Evolutionary conservation across 1,139 yeast species (phyloP).

Genomic region (Williopsis jadinii): DNA sequence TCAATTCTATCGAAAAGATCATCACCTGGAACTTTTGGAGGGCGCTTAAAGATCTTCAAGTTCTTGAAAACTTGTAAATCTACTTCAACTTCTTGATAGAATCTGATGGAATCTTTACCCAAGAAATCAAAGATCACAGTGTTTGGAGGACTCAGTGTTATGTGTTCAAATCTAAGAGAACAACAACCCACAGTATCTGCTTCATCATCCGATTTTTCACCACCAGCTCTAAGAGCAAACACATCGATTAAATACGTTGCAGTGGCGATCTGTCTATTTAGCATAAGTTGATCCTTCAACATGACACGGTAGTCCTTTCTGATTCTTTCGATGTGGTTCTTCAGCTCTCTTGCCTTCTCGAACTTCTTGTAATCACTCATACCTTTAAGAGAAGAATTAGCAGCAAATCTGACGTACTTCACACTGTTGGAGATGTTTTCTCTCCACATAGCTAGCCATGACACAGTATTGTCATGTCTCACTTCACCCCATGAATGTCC

Average conservation of each 20-base stretch:
- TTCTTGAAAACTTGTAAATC: constrained; percentile 87
- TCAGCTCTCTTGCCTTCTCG: constrained; percentile 85
- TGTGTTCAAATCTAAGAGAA: constrained; percentile 84
- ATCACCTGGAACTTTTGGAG: constrained; percentile 88
- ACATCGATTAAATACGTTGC: constrained; percentile 90
- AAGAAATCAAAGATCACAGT: constrained; percentile 87
- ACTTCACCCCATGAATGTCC: constrained; percentile 93
- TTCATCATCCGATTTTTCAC: constrained; percentile 94
- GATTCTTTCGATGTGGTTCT: constrained; percentile 62
- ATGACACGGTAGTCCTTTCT: constrained; percentile 68
- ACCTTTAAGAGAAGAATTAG: constrained; percentile 86
- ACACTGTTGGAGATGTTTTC: constrained; percentile 81
- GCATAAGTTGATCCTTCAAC: constrained; percentile 71
- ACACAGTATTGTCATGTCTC: constrained; percentile 80
- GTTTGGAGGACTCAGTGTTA: constrained; percentile 79
- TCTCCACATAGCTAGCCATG: constrained; percentile 97
- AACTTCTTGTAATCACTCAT: constrained; percentile 86
- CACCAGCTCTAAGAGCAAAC: constrained; percentile 97
- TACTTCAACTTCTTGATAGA: constrained; percentile 87
- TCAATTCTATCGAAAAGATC: constrained; percentile 86
- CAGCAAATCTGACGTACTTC: constrained; percentile 89
- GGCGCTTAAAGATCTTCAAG: constrained; percentile 75
- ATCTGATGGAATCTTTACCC: constrained; percentile 94
- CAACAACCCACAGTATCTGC: constrained; percentile 99
- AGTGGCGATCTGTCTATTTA: constrained; percentile 86